phyloP scores from a whole-genome alignment of 306 rosid species.

The Corylus avellana region DNA sequence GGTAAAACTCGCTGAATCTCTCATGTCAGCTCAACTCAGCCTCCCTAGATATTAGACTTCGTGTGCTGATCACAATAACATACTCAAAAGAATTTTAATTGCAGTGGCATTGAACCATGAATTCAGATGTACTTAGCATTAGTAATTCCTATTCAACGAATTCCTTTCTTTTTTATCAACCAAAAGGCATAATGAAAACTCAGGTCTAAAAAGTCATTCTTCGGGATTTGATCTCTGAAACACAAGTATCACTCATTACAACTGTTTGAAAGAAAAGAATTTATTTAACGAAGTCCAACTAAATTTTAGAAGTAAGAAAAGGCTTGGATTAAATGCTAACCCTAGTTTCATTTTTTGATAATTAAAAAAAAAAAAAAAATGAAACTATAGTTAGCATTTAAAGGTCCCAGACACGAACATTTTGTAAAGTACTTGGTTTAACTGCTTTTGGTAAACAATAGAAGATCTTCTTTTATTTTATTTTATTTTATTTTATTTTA shows the following conservation, averaged over 20 bases:
- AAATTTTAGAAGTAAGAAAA: neutral
- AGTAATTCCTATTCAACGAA: neutral
- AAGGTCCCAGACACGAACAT: neutral
- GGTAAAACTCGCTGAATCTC: neutral
- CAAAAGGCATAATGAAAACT: neutral
- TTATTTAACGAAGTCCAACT: neutral
- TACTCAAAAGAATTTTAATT: neutral
- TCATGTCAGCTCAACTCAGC: neutral
- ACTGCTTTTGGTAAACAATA: neutral
- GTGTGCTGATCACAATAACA: neutral
- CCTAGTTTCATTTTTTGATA: neutral
- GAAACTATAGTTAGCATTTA: neutral
- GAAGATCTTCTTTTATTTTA: neutral
- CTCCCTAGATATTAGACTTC: neutral
- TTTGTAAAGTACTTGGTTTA: neutral
- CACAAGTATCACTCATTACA: too few relatives aligned
- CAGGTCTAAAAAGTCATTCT: neutral
- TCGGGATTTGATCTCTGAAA: neutral
- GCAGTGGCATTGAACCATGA: neutral
- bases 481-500: too few relatives aligned
- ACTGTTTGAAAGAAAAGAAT: too few relatives aligned
- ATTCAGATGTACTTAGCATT: neutral
- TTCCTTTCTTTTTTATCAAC: neutral
- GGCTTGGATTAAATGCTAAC: neutral
- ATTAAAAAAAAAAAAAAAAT: neutral